Base-by-base conservation (phyloP, 352 stramenopile species). In the Saprolegnia parasitica region DNA sequence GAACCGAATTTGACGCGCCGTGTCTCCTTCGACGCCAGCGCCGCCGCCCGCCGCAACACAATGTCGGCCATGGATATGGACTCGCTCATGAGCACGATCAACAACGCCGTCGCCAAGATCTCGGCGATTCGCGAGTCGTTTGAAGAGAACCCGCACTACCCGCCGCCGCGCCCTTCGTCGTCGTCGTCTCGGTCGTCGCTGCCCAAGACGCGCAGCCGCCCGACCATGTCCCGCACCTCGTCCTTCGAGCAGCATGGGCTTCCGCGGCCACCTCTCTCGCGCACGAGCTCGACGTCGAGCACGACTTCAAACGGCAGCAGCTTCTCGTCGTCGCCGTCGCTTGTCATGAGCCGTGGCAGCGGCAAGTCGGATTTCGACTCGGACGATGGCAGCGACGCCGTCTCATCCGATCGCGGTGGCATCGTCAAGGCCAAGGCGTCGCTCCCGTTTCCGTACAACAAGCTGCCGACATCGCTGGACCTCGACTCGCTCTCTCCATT, bases 401-500 rank as follows among this genome's bases (percentile, higher is more conserved):
- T n/a, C 35, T 20, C 11, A 3, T 60, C 52, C 11, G 52, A 60
- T 24, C 52, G 52, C 13, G 29, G 29, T 35, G 52, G 52, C 2
- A 60, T 60, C 35, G 11, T 35, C 24, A 60, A 60, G 52, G 42
- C 42, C 40, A 4, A 62, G 54, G 23, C n/a, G 23, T 61, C 54
- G 29, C 54, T 70, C 16, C 63, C 63, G 5, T 70, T 70, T 37
- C 63, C 63, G 29, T 70, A 70, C 63, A 52, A 70, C 47, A 70
- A 70, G 39, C 54, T 70, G 46, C 49, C 47, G 16, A 63, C 63
- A 13, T 70, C 63, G 9, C 62, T 70, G 15, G 63, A 70, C 15
- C 39, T 70, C 1, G 79, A 76, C 15, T 80, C 89, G 40, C 29
- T 93, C 1, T 74, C 87, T 10, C 79, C 83, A 6, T 73, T 87